Conservation (phyloP, 768 basidiomycete species). For the Kwoniella heveanensis region DNA sequence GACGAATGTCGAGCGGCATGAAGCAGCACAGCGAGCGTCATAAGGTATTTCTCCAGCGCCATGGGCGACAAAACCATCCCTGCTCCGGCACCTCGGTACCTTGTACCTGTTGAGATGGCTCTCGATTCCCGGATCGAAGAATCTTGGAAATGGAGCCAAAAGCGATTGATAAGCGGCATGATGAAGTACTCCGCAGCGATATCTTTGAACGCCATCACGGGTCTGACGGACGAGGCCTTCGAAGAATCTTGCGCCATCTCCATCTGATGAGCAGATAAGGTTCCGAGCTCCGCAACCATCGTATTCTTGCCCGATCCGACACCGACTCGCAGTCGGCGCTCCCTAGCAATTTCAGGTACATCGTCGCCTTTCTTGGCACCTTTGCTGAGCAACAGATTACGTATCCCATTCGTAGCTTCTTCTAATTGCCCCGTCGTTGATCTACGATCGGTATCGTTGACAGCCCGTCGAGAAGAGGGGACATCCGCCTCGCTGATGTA, state of each 20-base stretch:
- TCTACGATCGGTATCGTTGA: not conserved
- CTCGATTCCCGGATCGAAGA: constrained; percentile 75
- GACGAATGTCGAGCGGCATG: constrained; percentile 79
- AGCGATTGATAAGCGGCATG: constrained; percentile 84
- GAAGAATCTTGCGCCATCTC: not conserved
- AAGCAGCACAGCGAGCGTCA: constrained; percentile 74
- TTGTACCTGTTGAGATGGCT: constrained; percentile 50
- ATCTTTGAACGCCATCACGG: constrained; percentile 58
- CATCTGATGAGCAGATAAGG: constrained; percentile 31
- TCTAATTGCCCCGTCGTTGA: constrained; percentile 58
- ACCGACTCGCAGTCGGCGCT: constrained; percentile 71
- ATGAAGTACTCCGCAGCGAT: constrained; percentile 87
- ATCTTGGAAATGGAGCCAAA: constrained; percentile 91
- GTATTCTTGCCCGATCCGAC: constrained; percentile 12
- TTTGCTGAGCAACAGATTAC: constrained; percentile 66
- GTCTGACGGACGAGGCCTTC: constrained; percentile 2
- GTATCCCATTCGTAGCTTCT: constrained; percentile 67
- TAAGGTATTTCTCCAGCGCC: constrained; percentile 73
- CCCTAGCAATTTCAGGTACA: constrained; percentile 68
- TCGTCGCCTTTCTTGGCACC: constrained; percentile 63
- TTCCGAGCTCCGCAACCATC: constrained; percentile 37
- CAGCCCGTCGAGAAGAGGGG: constrained; percentile 5
- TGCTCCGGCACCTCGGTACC: constrained; percentile 73
- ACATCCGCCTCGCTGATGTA: constrained; percentile 62
- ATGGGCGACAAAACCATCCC: constrained; percentile 79